phyloP scores from a whole-genome alignment of 805 yeast genomes.

The Yarrowia sp. region DNA sequence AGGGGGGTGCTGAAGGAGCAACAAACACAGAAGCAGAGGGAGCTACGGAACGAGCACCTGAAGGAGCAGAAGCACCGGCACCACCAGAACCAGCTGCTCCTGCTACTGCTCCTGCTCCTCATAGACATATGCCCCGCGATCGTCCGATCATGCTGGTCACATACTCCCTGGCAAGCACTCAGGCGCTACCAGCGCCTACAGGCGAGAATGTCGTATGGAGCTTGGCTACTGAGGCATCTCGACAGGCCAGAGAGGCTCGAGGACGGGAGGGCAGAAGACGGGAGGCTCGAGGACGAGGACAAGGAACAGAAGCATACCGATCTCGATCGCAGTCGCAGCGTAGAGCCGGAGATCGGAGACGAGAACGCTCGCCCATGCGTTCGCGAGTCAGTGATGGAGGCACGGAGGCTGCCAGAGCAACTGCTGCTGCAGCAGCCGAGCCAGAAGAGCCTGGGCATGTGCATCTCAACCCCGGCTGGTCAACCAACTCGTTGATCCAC shows the following conservation, averaged over 20 bases:
- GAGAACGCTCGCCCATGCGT: constrained; percentile 24
- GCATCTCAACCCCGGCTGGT: constrained; percentile 28
- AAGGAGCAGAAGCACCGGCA: not conserved
- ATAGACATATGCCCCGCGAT: not conserved
- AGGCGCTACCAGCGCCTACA: not conserved
- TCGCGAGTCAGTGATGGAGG: not conserved
- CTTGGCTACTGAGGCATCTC: constrained; percentile 9
- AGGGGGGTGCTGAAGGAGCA: not conserved
- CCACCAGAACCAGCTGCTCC: not conserved
- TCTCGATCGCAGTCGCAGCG: constrained; percentile 27
- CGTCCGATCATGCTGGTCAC: constrained; percentile 22
- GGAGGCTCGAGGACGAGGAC: not conserved
- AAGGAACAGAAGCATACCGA: constrained; percentile 29
- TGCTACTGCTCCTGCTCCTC: not conserved
- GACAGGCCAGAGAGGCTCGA: constrained; percentile 21
- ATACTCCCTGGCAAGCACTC: constrained; percentile 3
- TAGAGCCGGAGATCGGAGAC: not conserved
- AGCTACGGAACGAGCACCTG: not conserved
- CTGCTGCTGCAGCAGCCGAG: not conserved
- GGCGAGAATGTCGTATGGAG: constrained; percentile 5
- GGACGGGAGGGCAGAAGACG: not conserved
- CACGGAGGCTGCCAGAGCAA: not conserved
- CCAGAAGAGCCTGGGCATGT: constrained; percentile 9
- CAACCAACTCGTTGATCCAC: constrained; percentile 15
- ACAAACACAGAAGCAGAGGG: not conserved